Conservation (phyloP, 2,329 filamentous ascomycete genomes). For the Arthrobotrys conoides region DNA sequence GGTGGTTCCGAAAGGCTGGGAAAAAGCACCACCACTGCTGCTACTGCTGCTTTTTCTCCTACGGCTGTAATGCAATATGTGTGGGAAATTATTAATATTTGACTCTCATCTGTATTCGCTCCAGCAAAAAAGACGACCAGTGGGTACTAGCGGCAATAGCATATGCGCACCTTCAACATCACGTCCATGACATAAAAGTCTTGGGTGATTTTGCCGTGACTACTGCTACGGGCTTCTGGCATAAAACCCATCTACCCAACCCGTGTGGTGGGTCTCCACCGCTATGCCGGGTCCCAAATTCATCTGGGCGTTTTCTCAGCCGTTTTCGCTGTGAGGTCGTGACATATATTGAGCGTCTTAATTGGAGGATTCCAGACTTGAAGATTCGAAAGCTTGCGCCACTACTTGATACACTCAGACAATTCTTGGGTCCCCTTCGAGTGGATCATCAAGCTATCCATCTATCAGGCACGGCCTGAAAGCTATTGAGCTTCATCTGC, state of each 20-base stretch:
- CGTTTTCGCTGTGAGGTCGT: conserved; percentile 39
- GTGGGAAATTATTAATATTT: conserved; percentile 43
- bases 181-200: conserved; percentile 22
- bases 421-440: conserved; percentile 9
- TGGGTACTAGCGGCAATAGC: conserved; percentile 30
- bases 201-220: conserved; percentile 51
- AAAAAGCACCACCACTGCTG: conserved; percentile 16
- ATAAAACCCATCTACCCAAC: conserved; percentile 33
- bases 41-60: conserved; percentile 11
- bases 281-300: conserved; percentile 35
- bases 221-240: conserved; percentile 26
- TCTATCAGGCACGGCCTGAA: conserved; percentile 8
- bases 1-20: conserved; percentile 44
- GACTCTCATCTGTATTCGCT: conserved; percentile 27
- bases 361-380: conserved; percentile 36
- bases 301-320: conserved; percentile 37
- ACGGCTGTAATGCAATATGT: conserved; percentile 42
- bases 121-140: conserved; percentile 14
- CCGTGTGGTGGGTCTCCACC: conserved; percentile 46
- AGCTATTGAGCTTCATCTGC: conserved; percentile 16
- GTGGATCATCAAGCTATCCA: conserved; percentile 24
- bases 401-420: conserved; percentile 29
- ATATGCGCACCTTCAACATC: conserved; percentile 34
- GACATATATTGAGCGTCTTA: conserved; percentile 38
- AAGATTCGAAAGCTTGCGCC: conserved; percentile 19